A percentile compares a stretch with the other conserved stretches of the same genome.
phyloP scores from a whole-genome alignment of 75 land plant genomes.

The Pseudotsuga menziesii region DNA sequence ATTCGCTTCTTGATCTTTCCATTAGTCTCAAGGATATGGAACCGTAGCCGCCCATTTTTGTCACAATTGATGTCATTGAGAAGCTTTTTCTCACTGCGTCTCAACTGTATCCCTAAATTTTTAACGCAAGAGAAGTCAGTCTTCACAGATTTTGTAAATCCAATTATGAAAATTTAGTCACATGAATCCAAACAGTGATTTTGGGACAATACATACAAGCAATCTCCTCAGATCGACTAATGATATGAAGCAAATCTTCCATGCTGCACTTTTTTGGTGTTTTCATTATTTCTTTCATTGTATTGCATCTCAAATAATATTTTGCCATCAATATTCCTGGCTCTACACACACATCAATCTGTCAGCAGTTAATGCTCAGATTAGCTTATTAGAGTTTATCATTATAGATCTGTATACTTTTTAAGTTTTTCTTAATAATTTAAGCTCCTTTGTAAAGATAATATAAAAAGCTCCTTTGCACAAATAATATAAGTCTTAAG shows the following conservation, averaged over 20 bases:
- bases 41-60: slow-evolving; percentile 71
- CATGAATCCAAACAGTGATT: not conserved
- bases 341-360: slow-evolving; percentile 38
- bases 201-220: slow-evolving; percentile 48
- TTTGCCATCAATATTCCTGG: slow-evolving; percentile 98
- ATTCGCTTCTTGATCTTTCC: slow-evolving; percentile 90
- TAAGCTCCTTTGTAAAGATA: not conserved
- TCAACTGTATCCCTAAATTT: slow-evolving; percentile 82
- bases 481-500: not conserved
- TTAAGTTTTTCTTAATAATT: too few relatives aligned
- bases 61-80: slow-evolving; percentile 85
- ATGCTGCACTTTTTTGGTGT: slow-evolving; percentile 52
- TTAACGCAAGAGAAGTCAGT: not conserved
- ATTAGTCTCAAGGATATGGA: slow-evolving; percentile 71
- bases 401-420: not conserved
- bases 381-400: not conserved
- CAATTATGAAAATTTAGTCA: not conserved
- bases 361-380: not conserved
- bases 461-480: not conserved
- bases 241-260: slow-evolving; percentile 74
- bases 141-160: slow-evolving; percentile 2
- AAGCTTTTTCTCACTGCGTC: slow-evolving; percentile 91
- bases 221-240: slow-evolving; percentile 74
- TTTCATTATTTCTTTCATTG: slow-evolving; percentile 85
- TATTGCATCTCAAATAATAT: slow-evolving; percentile 82